phyloP scores from a whole-genome alignment of 2,329 filamentous ascomycete genomes.

The Exophiala bonariae region DNA sequence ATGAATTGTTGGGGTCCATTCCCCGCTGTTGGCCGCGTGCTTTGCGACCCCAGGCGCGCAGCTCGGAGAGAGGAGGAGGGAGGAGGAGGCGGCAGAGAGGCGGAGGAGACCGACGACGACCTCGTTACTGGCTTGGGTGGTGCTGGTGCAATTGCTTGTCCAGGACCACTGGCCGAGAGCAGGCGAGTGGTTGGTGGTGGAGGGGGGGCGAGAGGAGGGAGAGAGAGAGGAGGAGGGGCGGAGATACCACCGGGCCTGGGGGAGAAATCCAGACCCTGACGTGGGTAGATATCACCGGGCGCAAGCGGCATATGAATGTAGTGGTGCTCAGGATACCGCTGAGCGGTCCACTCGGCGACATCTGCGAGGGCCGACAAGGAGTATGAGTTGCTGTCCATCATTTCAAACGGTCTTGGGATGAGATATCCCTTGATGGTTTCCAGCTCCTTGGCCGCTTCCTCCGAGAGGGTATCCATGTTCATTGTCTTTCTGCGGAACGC shows the following conservation, averaged over 20 bases:
- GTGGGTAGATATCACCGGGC: constrained; percentile 13
- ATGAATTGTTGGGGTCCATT: constrained; percentile 16
- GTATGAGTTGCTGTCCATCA: constrained; percentile 14
- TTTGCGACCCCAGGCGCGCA: too few relatives aligned
- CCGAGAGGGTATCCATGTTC: constrained; percentile 20
- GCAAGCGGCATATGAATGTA: constrained; percentile 21
- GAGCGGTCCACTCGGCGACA: constrained; percentile 21
- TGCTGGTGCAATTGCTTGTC: constrained; percentile 22
- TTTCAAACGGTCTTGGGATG: constrained; percentile 14
- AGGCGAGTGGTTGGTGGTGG: constrained; percentile 3
- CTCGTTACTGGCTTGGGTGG: constrained; percentile 8
- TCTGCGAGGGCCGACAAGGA: constrained; percentile 27
- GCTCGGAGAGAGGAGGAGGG: too few relatives aligned
- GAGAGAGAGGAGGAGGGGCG: neutral
- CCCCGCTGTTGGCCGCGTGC: neutral
- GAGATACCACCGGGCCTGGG: constrained; percentile 6
- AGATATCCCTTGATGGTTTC: constrained; percentile 15
- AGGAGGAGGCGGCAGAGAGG: neutral
- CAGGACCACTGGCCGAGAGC: constrained; percentile 14
- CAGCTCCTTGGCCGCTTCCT: constrained; percentile 22
- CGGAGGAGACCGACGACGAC: too few relatives aligned
- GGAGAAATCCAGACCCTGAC: constrained; percentile 12
- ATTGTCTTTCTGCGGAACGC: constrained; percentile 12
- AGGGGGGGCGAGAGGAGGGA: neutral
- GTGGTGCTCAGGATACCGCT: constrained; percentile 11